Evolutionary conservation across 2,329 filamentous ascomycete species (phyloP).

Genomic region (Fusarium devonianum): DNA sequence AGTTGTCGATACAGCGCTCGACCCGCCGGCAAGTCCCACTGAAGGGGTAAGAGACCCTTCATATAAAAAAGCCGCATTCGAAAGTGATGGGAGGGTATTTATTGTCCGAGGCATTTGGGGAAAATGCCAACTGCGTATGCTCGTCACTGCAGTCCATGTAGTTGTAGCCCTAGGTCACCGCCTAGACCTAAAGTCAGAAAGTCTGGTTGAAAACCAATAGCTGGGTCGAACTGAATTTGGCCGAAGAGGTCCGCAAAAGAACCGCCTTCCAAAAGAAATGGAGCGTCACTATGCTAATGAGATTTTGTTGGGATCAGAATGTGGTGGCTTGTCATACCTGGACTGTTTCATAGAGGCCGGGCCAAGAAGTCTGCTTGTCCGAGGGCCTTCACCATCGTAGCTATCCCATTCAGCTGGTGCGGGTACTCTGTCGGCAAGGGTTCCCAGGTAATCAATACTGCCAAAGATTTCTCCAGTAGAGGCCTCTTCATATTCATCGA

Average conservation of each 20-base stretch:
- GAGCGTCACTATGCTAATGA: neutral
- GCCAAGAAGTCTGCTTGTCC: too few relatives aligned
- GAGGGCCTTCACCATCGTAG: too few relatives aligned
- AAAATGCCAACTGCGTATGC: neutral
- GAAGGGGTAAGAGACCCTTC: neutral
- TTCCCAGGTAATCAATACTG: too few relatives aligned
- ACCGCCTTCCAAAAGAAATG: neutral
- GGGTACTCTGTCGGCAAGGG: too few relatives aligned
- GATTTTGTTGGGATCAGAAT: too few relatives aligned
- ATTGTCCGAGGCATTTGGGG: neutral
- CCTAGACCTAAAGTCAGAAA: neutral
- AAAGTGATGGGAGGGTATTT: too few relatives aligned
- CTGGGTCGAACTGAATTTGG: neutral
- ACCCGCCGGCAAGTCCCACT: neutral
- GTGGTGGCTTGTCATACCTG: too few relatives aligned
- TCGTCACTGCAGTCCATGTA: neutral
- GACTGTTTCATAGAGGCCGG: too few relatives aligned
- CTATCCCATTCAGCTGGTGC: too few relatives aligned
- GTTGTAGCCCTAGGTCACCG: neutral
- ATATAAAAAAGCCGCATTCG: too few relatives aligned
- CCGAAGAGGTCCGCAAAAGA: neutral
- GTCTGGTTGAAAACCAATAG: neutral
- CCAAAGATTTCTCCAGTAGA: neutral
- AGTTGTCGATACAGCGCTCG: neutral
- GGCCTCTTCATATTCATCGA: neutral